These are phyloP conservation scores for Penicillium sp. DNA, from an alignment of 2,329 filamentous ascomycete genomes.

Conservation along the genomic window DNA sequence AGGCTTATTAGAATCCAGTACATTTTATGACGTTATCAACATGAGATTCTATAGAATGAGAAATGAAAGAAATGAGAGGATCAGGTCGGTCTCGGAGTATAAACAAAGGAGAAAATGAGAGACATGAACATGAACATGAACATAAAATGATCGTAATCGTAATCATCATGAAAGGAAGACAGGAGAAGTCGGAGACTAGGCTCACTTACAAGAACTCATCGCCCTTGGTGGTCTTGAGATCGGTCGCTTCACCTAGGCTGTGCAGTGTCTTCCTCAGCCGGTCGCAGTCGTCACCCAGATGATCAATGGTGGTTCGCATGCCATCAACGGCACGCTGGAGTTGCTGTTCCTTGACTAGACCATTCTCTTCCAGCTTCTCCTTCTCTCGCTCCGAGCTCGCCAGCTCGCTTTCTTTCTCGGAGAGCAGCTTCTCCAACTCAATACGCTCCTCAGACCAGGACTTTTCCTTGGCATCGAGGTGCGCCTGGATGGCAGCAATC, in stretches of 20 bases:
- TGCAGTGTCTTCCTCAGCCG: conserved; percentile 53
- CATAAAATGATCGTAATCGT: conserved; percentile 13
- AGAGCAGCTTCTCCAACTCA: conserved; percentile 36
- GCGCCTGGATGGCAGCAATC: conserved; percentile 26
- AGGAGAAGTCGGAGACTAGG: conserved; percentile 26
- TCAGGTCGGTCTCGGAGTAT: conserved; percentile 1
- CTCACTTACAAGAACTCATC: conserved; percentile 53
- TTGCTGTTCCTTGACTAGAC: conserved; percentile 48
- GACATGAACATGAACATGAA: conserved; percentile 22
- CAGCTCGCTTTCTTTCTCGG: conserved; percentile 43
- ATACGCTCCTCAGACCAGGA: conserved; percentile 34
- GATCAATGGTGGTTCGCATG: conserved; percentile 51
- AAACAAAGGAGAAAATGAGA: conserved; percentile 9
- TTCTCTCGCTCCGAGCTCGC: conserved; percentile 47
- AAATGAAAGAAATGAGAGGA: conserved; percentile 11
- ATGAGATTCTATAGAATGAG: conserved; percentile 29
- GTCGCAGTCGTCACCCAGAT: conserved; percentile 53
- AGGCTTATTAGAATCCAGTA: conserved; percentile 44
- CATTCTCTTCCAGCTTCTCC: conserved; percentile 45
- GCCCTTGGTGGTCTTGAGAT: conserved; percentile 50
- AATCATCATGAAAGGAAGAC: conserved; percentile 7
- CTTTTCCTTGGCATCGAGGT: conserved; percentile 33
- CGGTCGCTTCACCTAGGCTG: conserved; percentile 52
- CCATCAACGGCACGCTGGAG: conserved; percentile 44
- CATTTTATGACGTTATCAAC: conserved; percentile 36